A percentile compares a stretch with the other conserved stretches of the same genome.
These are phyloP conservation scores for Sorghum bicolor DNA, from an alignment of 176 grass and related monocot genomes.

Conservation along the genomic window Sorghum_bicolor_NCBIv3 NC_012879.2:1585501-1586000, in stretches of 20 bases:
- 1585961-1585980: neutral
- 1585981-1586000: neutral
- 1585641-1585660: slow-evolving; percentile 65
- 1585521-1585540: slow-evolving; percentile 5
- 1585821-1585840: neutral
- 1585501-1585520: neutral
- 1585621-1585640: slow-evolving; percentile 55
- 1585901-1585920: neutral
- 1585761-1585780: neutral
- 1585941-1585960: neutral
- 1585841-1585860: neutral
- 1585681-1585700: slow-evolving; percentile 47
- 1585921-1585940: neutral
- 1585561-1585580: slow-evolving; percentile 66
- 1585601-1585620: slow-evolving; percentile 60
- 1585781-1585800: neutral
- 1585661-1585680: slow-evolving; percentile 66
- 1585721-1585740: slow-evolving; percentile 53
- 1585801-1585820: neutral
- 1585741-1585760: slow-evolving; percentile 60
- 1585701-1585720: slow-evolving; percentile 42
- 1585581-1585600: slow-evolving; percentile 50
- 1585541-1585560: slow-evolving; percentile 35
- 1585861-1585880: neutral
- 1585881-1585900: neutral